Conservation (phyloP, 2,329 filamentous ascomycete genomes). For the Penicillium psychrosexuale region DNA sequence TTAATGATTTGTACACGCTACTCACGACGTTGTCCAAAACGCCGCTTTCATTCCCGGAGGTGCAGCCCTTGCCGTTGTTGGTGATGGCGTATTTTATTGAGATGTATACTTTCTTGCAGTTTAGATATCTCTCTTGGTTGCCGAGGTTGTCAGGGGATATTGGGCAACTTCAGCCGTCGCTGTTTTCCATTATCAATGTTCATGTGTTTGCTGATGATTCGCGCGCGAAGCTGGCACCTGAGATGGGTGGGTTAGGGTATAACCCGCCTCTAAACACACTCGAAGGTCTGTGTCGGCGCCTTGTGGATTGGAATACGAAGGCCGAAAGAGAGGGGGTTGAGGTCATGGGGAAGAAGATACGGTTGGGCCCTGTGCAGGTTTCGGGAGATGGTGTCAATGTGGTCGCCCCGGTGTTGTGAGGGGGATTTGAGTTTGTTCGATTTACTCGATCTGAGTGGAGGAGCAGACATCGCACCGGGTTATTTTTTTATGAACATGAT, state of each 20-base stretch:
- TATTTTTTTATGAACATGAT: no score
- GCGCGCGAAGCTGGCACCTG: slow-evolving; percentile 25
- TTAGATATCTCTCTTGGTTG: slow-evolving; percentile 23
- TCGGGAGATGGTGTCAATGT: slow-evolving; percentile 17
- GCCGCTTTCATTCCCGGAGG: slow-evolving; percentile 27
- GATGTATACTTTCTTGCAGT: slow-evolving; percentile 30
- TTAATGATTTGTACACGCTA: slow-evolving; percentile 32
- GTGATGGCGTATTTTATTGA: slow-evolving; percentile 34
- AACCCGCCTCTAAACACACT: slow-evolving; percentile 30
- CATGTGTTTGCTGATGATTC: slow-evolving; percentile 31
- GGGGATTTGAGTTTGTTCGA: background rate
- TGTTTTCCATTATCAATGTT: slow-evolving; percentile 32
- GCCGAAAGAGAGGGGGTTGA: slow-evolving; percentile 13
- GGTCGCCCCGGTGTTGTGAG: slow-evolving; percentile 17
- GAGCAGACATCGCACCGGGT: background rate
- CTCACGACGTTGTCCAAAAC: slow-evolving; percentile 31
- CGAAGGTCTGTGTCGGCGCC: slow-evolving; percentile 33
- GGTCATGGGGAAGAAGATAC: slow-evolving; percentile 8
- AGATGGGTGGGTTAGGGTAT: slow-evolving; percentile 35
- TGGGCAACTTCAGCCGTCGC: slow-evolving; percentile 30
- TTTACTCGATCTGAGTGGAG: background rate
- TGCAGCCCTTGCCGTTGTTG: slow-evolving; percentile 28
- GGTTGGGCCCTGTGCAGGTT: slow-evolving; percentile 12
- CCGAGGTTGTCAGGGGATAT: slow-evolving; percentile 28
- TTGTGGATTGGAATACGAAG: slow-evolving; percentile 35